Evolutionary conservation across 2,329 filamentous ascomycete genomes (phyloP).

Genomic region (Microdochium nivale): DNA sequence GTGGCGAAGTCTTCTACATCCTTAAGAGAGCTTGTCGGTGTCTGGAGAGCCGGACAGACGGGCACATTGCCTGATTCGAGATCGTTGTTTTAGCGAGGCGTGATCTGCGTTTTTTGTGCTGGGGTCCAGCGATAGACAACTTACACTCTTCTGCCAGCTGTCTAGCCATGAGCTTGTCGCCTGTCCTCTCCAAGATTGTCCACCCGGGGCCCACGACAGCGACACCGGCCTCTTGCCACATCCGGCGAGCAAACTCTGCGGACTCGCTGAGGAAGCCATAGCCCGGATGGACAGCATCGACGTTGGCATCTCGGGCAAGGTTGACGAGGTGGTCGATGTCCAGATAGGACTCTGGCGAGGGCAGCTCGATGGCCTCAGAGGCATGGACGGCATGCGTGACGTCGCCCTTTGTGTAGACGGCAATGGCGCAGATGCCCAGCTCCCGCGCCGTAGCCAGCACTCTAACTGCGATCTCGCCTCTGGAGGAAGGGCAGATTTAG

Average conservation of each 20-base stretch:
- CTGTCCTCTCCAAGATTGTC: constrained; percentile 34
- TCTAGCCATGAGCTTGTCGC: constrained; percentile 13
- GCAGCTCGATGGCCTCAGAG: constrained; percentile 37
- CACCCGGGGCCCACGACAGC: constrained; percentile 49
- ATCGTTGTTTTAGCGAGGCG: not conserved
- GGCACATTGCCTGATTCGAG: constrained; percentile 14
- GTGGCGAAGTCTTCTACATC: constrained; percentile 44
- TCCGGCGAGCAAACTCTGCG: constrained; percentile 44
- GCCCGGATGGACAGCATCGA: constrained; percentile 52
- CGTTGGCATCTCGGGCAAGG: constrained; percentile 35
- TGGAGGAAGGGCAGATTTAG: constrained; percentile 16
- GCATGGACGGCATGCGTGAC: constrained; percentile 43
- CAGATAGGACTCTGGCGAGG: constrained; percentile 23
- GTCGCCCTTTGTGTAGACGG: constrained; percentile 46
- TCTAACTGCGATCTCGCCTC: constrained; percentile 56
- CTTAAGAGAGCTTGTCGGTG: constrained; percentile 12
- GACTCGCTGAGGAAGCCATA: constrained; percentile 60
- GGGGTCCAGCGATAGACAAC: not conserved
- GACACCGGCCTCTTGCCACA: constrained; percentile 40
- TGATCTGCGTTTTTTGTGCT: not conserved
- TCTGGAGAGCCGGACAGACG: constrained; percentile 25
- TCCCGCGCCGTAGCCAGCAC: constrained; percentile 53
- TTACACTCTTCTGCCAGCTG: constrained; percentile 33
- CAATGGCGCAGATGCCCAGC: constrained; percentile 44
- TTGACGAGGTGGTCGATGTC: constrained; percentile 28